A percentile compares a stretch with the other conserved stretches of the same genome.
Conservation (phyloP, 2,329 filamentous ascomycete species). For the Karstenula rhodostoma region DNA sequence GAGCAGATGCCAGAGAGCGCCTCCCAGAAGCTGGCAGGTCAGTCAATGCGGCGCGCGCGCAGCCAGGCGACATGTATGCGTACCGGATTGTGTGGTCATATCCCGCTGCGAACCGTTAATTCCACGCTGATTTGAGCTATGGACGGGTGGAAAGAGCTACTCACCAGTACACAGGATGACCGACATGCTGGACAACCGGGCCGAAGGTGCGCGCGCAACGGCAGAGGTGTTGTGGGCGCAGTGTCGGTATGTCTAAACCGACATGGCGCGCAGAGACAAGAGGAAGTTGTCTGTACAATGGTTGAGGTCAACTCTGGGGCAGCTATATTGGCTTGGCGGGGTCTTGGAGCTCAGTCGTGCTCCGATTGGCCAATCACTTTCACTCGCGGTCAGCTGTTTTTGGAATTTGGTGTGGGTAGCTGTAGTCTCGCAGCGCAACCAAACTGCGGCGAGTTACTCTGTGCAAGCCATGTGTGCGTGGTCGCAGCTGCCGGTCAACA, state of each 20-base stretch:
- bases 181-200: slow-evolving; percentile 58
- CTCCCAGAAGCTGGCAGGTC: slow-evolving; percentile 84
- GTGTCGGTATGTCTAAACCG: neutral
- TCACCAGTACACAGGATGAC: slow-evolving; percentile 73
- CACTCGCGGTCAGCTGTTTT: slow-evolving; percentile 4
- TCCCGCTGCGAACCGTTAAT: slow-evolving; percentile 62
- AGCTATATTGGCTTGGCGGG: slow-evolving; percentile 6
- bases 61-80: slow-evolving; percentile 23
- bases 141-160: slow-evolving; percentile 28
- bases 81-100: slow-evolving; percentile 81
- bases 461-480: neutral
- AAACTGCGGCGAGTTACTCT: neutral
- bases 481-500: slow-evolving; percentile 5
- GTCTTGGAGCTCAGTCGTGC: slow-evolving; percentile 10
- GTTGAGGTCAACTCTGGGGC: neutral
- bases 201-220: neutral
- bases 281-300: neutral
- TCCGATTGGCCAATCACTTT: slow-evolving; percentile 8
- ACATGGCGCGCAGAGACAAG: slow-evolving; percentile 5
- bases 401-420: neutral
- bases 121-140: neutral
- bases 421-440: neutral
- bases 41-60: neutral
- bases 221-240: neutral
- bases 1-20: slow-evolving; percentile 97